Evolutionary conservation across 2,329 filamentous ascomycete species (phyloP).

Genomic region (Colletotrichum incanum): DNA sequence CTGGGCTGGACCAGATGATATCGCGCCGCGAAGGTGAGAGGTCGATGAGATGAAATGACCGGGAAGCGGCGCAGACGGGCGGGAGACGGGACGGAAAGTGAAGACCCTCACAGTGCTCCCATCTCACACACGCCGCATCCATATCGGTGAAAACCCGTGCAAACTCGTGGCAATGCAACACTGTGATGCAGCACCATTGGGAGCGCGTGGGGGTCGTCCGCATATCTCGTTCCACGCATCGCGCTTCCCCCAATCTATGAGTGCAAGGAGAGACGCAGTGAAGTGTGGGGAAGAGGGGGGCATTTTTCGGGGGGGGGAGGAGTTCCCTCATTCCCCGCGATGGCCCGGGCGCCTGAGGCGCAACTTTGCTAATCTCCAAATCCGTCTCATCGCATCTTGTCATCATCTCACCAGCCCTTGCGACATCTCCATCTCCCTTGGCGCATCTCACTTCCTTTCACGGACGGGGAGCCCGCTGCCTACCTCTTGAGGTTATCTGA

Average conservation of each 20-base stretch:
- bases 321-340: background rate
- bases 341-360: conserved; percentile 27
- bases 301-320: conserved; percentile 23
- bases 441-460: background rate
- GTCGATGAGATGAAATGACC: background rate
- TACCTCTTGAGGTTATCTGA: background rate
- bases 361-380: conserved; percentile 19
- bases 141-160: no score
- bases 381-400: conserved; percentile 19
- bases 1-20: background rate
- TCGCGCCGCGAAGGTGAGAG: background rate
- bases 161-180: background rate
- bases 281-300: conserved; percentile 29
- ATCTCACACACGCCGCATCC: background rate
- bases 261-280: background rate
- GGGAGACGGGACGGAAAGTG: background rate
- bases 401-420: background rate
- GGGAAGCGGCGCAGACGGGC: background rate
- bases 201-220: background rate
- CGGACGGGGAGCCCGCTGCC: background rate
- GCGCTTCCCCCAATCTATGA: background rate
- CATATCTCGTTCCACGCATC: background rate
- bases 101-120: background rate
- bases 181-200: background rate
- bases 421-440: conserved; percentile 9